A percentile compares a stretch with the other conserved stretches of the same genome.
Conservation (phyloP, 2,329 filamentous ascomycete genomes). For the Lachnellula hyalina region DNA sequence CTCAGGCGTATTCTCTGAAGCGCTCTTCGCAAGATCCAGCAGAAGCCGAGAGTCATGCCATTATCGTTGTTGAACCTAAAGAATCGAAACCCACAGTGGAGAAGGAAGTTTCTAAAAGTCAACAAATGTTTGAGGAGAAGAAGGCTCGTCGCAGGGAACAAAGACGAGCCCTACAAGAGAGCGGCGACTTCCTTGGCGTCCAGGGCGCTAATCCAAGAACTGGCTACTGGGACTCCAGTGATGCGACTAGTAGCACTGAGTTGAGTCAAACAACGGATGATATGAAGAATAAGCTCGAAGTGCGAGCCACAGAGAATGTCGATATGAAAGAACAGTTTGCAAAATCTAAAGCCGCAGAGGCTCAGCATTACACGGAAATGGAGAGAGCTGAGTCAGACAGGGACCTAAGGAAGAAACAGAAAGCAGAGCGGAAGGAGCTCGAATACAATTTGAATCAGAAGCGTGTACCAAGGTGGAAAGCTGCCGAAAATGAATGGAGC, state of each 20-base stretch:
- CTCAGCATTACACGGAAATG: constrained; percentile 32
- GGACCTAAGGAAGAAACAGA: constrained; percentile 39
- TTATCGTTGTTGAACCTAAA: background rate
- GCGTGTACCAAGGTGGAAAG: constrained; percentile 30
- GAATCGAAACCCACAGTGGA: background rate
- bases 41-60: background rate
- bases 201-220: constrained; percentile 54
- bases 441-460: constrained; percentile 42
- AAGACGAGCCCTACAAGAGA: constrained; percentile 45
- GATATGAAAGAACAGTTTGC: constrained; percentile 5
- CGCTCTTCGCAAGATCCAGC: background rate
- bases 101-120: background rate
- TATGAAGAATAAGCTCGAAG: constrained; percentile 30
- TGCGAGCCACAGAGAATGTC: constrained; percentile 9
- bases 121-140: constrained; percentile 7
- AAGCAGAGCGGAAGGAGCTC: constrained; percentile 34
- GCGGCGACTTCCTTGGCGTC: constrained; percentile 54
- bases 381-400: constrained; percentile 29
- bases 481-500: constrained; percentile 22
- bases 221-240: constrained; percentile 46
- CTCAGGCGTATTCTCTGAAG: no score
- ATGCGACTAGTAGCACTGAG: constrained; percentile 31
- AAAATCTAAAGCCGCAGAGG: constrained; percentile 32
- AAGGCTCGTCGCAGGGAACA: constrained; percentile 27
- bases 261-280: constrained; percentile 25